Conservation (phyloP, 768 basidiomycete species). For the Trametes gibbosa region DNA sequence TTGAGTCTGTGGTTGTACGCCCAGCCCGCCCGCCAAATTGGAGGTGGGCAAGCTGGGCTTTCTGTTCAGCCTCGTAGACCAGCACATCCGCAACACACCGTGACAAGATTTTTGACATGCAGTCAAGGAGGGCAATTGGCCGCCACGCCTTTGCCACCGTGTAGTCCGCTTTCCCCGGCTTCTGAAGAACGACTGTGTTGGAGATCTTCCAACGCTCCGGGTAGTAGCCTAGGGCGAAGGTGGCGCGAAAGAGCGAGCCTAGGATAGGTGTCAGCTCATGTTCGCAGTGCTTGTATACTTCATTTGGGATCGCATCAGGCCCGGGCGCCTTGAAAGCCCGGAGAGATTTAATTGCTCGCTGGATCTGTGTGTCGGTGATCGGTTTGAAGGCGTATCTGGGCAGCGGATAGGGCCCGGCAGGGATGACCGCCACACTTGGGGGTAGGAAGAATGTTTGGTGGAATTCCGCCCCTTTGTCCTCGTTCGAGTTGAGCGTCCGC, state of each 20-base stretch:
- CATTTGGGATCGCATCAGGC: conserved; percentile 31
- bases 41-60: conserved; percentile 10
- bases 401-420: conserved; percentile 24
- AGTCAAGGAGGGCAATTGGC: conserved; percentile 34
- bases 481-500: conserved; percentile 1
- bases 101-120: conserved; percentile 23
- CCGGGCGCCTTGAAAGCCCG: conserved; percentile 36
- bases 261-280: conserved; percentile 28
- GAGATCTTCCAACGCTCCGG: conserved; percentile 30
- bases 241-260: conserved; percentile 29
- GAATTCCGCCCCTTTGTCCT: conserved; percentile 20
- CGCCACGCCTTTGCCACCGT: conserved; percentile 31
- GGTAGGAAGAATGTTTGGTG: conserved; percentile 31
- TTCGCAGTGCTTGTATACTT: conserved; percentile 29
- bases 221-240: conserved; percentile 25
- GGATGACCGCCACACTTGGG: not conserved
- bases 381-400: conserved; percentile 19
- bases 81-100: conserved; percentile 20
- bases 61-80: conserved; percentile 3
- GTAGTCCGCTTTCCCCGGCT: conserved; percentile 36
- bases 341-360: conserved; percentile 25
- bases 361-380: conserved; percentile 31
- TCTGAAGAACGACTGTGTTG: conserved; percentile 31
- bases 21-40: conserved; percentile 30
- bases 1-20: conserved; percentile 25